Base-by-base conservation (phyloP, 1,284 basidiomycete genomes). In the Chondrostereum purpureum region DNA sequence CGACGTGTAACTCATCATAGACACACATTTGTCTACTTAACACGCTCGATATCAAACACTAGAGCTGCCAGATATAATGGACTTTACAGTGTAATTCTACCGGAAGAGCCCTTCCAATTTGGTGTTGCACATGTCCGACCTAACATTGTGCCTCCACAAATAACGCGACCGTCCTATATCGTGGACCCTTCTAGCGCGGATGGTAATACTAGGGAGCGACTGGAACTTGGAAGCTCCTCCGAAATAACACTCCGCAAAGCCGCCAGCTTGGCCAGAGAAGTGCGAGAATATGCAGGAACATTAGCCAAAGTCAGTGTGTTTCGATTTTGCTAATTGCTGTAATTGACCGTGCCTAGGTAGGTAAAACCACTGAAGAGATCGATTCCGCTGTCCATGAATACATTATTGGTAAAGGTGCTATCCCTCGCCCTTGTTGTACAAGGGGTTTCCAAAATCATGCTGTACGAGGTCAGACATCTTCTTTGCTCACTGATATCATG, bases 401-500 rank as follows among this genome's bases (percentile, higher is more conserved):
- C 49, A 84, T 92, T 47, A 55, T 88, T 31, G 60, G 68, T 0
- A 68, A 73, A 48, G 72, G 71, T n/a, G 91, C 88, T 21, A 96
- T 96, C 60, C 93, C 93, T 0, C 93, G 2, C 91, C 93, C 0
- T 66, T 96, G 23, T 74, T 74, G 0, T 96, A 95, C 63, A 70
- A 75, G 19, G 83, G 81, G 5, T 95, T 85, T 58, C 92, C 92
- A 4, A 83, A 81, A 53, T 88, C 90, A 23, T 89, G 88, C 55
- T 94, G 92, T 58, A 95, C 92, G 11, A 75, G 70, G 70, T 69
- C 39, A 10, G 48, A 14, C 4, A 18, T 24, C 5, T 12, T 18
- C 5, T 33, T 2, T 13, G 21, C 17, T 31, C 31, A 14, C 34
- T 27, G 19, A 17, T 38, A 8, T 20, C 13, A 16, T 6, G n/a